Conservation (phyloP, 352 stramenopile genomes). For the Elongisporangium undulatum region DNA sequence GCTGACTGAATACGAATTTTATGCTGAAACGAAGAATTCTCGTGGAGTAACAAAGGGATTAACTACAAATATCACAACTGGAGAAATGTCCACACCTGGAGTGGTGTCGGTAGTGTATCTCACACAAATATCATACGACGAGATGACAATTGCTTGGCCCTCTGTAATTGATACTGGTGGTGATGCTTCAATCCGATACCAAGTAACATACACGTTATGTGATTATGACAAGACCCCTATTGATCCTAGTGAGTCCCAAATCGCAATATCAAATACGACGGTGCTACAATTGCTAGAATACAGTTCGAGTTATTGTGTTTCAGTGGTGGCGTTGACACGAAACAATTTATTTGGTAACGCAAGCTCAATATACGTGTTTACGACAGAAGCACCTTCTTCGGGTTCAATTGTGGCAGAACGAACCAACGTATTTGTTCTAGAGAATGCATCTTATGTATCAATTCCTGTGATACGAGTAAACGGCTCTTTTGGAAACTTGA, state of each 20-base stretch:
- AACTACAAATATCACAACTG: conserved; percentile 21
- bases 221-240: conserved; percentile 12
- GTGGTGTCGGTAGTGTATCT: conserved; percentile 17
- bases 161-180: conserved; percentile 35
- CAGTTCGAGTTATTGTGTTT: conserved; percentile 33
- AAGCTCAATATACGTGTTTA: conserved; percentile 16
- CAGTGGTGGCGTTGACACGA: conserved; percentile 23
- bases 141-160: conserved; percentile 34
- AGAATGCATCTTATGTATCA: conserved; percentile 18
- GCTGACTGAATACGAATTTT: conserved; percentile 33
- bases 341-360: conserved; percentile 23
- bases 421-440: conserved; percentile 14
- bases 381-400: conserved; percentile 24
- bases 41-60: conserved; percentile 18
- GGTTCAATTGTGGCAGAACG: conserved; percentile 24
- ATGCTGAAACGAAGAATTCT: conserved; percentile 29
- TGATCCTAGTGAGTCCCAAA: neutral
- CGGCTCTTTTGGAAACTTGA: conserved; percentile 39
- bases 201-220: conserved; percentile 35
- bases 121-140: conserved; percentile 23
- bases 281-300: conserved; percentile 19
- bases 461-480: conserved; percentile 40
- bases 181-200: conserved; percentile 32
- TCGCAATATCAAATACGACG: conserved; percentile 4
- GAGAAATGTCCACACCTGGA: conserved; percentile 28